Evolutionary conservation across 768 basidiomycete genomes (phyloP).

Genomic region (Tylopilus plumbeoviolaceoides): DNA sequence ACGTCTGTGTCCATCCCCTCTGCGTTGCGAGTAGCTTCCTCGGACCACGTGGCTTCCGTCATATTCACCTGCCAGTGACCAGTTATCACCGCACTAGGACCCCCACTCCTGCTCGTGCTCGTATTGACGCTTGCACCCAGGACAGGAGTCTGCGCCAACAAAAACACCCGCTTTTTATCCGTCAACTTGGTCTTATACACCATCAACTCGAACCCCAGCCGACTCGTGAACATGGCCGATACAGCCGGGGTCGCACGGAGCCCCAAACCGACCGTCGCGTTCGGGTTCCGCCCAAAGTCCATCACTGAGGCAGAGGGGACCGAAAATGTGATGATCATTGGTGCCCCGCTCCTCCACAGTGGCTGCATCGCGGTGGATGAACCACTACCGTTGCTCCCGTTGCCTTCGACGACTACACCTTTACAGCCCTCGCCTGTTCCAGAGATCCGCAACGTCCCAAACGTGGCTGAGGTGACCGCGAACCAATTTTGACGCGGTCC

Average conservation of each 20-base stretch:
- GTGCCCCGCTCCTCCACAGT: conserved; percentile 12
- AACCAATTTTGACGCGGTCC: conserved; percentile 11
- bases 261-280: conserved; percentile 13
- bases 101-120: not conserved
- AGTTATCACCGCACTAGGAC: too few species aligned
- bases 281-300: conserved; percentile 3
- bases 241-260: conserved; percentile 10
- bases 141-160: conserved; percentile 16
- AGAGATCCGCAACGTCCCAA: conserved; percentile 17
- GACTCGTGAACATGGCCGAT: conserved; percentile 6
- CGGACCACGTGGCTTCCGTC: not conserved
- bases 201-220: conserved; percentile 12
- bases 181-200: conserved; percentile 14
- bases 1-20: not conserved
- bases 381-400: not conserved
- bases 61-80: conserved; percentile 4
- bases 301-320: conserved; percentile 9
- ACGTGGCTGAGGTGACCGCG: conserved; percentile 17
- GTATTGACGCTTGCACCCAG: not conserved
- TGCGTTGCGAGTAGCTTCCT: not conserved
- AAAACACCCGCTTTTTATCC: conserved; percentile 16
- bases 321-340: conserved; percentile 23
- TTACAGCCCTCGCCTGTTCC: conserved; percentile 18
- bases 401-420: conserved; percentile 8
- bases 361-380: not conserved